Base-by-base conservation (phyloP, 1,284 basidiomycete genomes). In the Ganoderma boninense region DNA sequence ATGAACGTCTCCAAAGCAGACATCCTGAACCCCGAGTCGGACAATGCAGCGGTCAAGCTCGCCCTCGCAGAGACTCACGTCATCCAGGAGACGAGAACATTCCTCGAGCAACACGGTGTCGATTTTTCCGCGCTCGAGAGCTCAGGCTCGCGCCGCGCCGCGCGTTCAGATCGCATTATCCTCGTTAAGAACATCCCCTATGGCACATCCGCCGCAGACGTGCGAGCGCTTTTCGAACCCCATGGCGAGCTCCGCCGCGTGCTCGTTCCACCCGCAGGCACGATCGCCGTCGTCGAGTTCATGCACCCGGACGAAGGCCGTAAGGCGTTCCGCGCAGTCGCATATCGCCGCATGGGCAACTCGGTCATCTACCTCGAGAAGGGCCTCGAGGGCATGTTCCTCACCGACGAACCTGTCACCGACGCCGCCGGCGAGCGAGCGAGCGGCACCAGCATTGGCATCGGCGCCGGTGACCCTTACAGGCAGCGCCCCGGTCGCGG, bases 181-280 rank as follows among this genome's bases (percentile, higher is more conserved):
- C 87, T 99, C 11, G 95, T 99, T 71, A 99, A 99, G 85, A 99
- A 99, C 82, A 97, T 99, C 59, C 97, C 97, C 0, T 98, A 95
- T 77, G 96, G 96, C 18, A 98, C 97, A 0, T 89, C 92, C 0
- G 83, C 85, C 0, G 88, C 90, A 14, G 90, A 94, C 71, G 88
- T 99, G 23, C 88, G 89, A 43, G 91, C 92, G 71, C 79, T 99
- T 57, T 98, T 99, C 77, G 87, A 89, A 42, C 86, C 88, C 0
- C 92, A 95, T 76, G 97, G 97, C 8, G 85, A 87, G 67, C 84
- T 98, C n/a, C 86, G 80, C 32, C 87, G 94, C 20, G 89, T 98
- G 4, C 82, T 99, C 2, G 89, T 99, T 0, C 97, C 97, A 0
- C 97, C 97, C 0, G 92, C 95, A 4, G 97, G 97, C 1, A 98